Base-by-base conservation (phyloP, 2,329 filamentous ascomycete species). In the Chrysosphaeria jannelii region DNA sequence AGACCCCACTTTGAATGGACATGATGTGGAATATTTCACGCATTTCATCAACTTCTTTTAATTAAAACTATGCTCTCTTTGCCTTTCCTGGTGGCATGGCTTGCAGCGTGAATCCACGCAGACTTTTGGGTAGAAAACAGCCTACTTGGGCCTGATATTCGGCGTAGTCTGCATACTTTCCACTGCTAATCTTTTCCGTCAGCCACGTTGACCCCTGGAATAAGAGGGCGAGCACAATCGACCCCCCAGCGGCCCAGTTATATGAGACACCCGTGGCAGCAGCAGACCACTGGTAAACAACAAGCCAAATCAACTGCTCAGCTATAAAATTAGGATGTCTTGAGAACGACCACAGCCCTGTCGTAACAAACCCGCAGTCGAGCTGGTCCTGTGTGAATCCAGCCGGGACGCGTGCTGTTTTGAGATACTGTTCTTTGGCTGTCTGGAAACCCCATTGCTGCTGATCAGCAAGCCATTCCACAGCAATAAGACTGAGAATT, bases 241-340 rank as follows among this genome's bases (percentile, higher is more conserved):
- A 55, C 6, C 81, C 85, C 7, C 60, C 40, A 23, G 59, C 61
- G 2, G 71, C 65, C 75, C 79, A 97, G 43, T 70, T 81, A 39
- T 67, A 66, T 20, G 67, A 50, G 2, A 53, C 62, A 26, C 64
- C 57, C 15, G 67, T 72, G 25, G 65, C 57, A 39, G 62, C 69
- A 43, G 71, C 81, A 33, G 59, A 63, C 85, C 81, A 97, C 36
- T 75, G 60, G 43, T 93, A 93, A 24, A 93, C 45, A 6, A 64
- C 48, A 25, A 89, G 53, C 85, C 85, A 97, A 35, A 93, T 64
- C 14, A 64, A 52, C 46, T 93, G 85, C 45, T 97, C 85, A 5
- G 74, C 75, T 5, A 72, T 63, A 38, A 93, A 97, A 43, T 97
- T 97, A 22, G 85, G 85, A 42, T 97, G 88, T 21, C 85, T 60